Base-by-base conservation (phyloP, 2,329 filamentous ascomycete species). In the Trichoderma harzianum region DNA sequence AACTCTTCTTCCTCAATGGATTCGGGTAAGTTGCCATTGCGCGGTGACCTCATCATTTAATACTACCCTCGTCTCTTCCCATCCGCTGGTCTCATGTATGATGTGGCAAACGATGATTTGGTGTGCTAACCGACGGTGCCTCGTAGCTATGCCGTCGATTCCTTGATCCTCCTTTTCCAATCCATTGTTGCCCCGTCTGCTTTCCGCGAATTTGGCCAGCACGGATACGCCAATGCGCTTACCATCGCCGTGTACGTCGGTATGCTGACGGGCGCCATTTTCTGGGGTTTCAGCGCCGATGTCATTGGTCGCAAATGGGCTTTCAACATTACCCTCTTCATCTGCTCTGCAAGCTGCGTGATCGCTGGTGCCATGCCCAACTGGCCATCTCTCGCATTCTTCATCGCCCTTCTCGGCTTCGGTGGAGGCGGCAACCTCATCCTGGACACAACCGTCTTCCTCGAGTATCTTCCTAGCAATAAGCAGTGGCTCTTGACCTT, bases 281-380 rank as follows among this genome's bases (percentile, higher is more conserved):
- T 92, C 80, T 93, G 91, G 90, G 91, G 91, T 2, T 80, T 91
- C 34, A 85, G 85, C 3, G 90, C 90, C 26, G 91, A 93, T 76
- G 85, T 93, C 39, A 89, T 93, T 73, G 91, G 91, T 7, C 85
- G 91, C 57, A 87, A 88, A 73, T 88, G 88, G 74, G 91, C 91
- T 6, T 93, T 93, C 82, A 93, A 93, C 76, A 81, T 88, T 26
- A 89, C 88, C 2, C 83, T 93, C 12, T 85, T 92, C 75, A 83
- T 92, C 71, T 90, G 87, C 76, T 87, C 88, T 5, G 78, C 88
- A n/a, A 76, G 76, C 74, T 83, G 82, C 34, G 88, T 92, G 69
- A 82, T 92, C 1, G 91, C 90, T 1, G 92, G 91, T 5, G 89
- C 87, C 1, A 86, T 88, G 72, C 91, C 91, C 2, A 91, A 85